Evolutionary conservation across 2,329 filamentous ascomycete species (phyloP).

Genomic region (Allantophomopsis lycopodina): DNA sequence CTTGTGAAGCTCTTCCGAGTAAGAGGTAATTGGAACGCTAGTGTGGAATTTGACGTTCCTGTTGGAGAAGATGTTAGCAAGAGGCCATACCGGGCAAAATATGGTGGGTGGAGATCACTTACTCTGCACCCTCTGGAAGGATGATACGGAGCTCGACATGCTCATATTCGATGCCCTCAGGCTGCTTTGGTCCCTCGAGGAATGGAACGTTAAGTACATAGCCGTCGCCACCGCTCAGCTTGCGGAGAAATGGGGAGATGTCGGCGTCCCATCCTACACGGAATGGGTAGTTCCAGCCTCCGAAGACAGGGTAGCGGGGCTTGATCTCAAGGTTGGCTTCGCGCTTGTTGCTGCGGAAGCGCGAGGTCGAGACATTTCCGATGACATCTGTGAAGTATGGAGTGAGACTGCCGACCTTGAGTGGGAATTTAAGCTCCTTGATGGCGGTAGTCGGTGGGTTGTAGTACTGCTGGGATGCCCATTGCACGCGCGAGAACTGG

Average conservation of each 20-base stretch:
- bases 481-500: constrained; percentile 66
- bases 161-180: constrained; percentile 78
- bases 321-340: constrained; percentile 81
- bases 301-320: constrained; percentile 91
- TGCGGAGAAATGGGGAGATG: constrained; percentile 62
- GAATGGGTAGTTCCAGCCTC: constrained; percentile 97
- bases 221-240: constrained; percentile 43
- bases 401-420: constrained; percentile 67
- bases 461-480: constrained; percentile 60
- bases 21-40: constrained; percentile 54
- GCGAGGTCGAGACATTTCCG: constrained; percentile 90
- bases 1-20: constrained; percentile 50
- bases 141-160: constrained; percentile 69
- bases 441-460: constrained; percentile 66
- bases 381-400: constrained; percentile 94
- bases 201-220: constrained; percentile 86
- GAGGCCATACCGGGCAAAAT: too few species aligned
- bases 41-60: constrained; percentile 73
- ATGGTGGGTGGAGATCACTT: constrained; percentile 23
- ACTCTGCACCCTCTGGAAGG: constrained; percentile 82
- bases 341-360: constrained; percentile 63
- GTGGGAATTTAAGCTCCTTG: constrained; percentile 67
- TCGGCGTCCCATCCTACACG: constrained; percentile 92
- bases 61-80: constrained; percentile 7
- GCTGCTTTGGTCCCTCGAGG: constrained; percentile 77